Evolutionary conservation across 495 filamentous ascomycete genomes (phyloP), one percentile per base, ranked within the genome.

Genomic region (Bombardia bombarda): DNA sequence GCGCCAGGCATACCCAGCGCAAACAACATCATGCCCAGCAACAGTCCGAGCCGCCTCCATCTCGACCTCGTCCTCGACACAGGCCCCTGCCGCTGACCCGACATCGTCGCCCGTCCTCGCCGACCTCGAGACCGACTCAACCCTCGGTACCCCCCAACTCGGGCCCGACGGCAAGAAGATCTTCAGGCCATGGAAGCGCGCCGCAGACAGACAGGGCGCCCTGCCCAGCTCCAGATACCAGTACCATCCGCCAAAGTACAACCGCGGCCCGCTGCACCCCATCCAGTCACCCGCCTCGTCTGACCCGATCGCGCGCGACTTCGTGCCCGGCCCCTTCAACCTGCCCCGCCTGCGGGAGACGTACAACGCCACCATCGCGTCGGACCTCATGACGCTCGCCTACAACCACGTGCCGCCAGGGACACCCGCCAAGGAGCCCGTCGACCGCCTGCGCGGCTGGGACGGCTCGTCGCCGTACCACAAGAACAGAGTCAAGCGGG

Each of bases 241-340:
- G 67, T 96, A 82, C 65, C 86, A 86, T 33, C 78, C 92, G 31
- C 93, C 93, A 31, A 87, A 90, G 63, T 97, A 86, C 74, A 77
- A 94, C 64, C 84, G 92, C 60, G 92, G 92, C 42, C 89, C 90
- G 36, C 74, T 97, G 28, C 88, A 96, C 58, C 93, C 92, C 32
- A 79, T 94, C 58, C 86, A 93, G 63, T 82, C 85, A 13, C 92
- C 87, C 4, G 74, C 79, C 9, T 72, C 82, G 33, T 92, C 92
- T 26, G 82, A 89, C 51, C 90, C 92, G 9, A 73, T 82, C 42
- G 95, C 92, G 45, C 83, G 92, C 58, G 66, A 84, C 40, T 98
- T 88, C 69, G 69, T 84, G n/a, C 92, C 92, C 1, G 93, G 93
- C 4, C 92, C 92, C 7, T 98, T 97, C 74, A 83, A 81, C 61